Base-by-base conservation (phyloP, 306 rosid species). In the Glycine tomentella region DNA sequence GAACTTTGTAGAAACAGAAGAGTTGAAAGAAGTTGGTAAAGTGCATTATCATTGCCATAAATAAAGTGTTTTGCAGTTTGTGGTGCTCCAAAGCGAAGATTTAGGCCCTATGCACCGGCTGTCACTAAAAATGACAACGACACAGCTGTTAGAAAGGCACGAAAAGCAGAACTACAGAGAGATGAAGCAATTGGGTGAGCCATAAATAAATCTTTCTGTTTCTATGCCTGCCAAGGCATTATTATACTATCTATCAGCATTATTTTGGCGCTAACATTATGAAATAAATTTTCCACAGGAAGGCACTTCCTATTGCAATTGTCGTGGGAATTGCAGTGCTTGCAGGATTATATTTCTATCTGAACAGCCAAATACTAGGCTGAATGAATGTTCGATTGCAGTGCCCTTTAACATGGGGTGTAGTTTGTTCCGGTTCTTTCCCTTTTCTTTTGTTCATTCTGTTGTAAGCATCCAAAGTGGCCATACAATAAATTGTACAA, bases 31-130 rank as follows among this genome's bases (percentile, higher is more conserved):
- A 31, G 82, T 68, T 46, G 31, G 16, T 56, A 7, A 58, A 11
- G 68, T 46, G 25, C 31, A 25, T 25, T 25, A 25, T 25, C 31
- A 1, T 25, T 25, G 31, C 31, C 31, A 25, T 56, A n/a, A 46
- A 45, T 63, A 15, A 9, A 33, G 42, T 75, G 51, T 65, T 78
- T 48, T 83, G 79, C 91, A 93, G 96, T 93, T 62, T 93, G 97
- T 55, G 97, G 94, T 76, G 97, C 97, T 76, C 97, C 97, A 59
- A 91, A 93, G 55, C 85, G 97, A 75, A 87, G 97, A 76, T 93
- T 93, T 81, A 91, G 73, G 80, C 3, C 84, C 9, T 93, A 93
- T 82, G 76, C 84, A 82, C 94, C 91, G 31, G 63, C 89, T 2
- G 90, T 93, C 75, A 65, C 57, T 2, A 93, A 86, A 77, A 74